Evolutionary conservation across 441 rosid genomes (phyloP).

Genomic region (Arabidopsis lyrata): DNA sequence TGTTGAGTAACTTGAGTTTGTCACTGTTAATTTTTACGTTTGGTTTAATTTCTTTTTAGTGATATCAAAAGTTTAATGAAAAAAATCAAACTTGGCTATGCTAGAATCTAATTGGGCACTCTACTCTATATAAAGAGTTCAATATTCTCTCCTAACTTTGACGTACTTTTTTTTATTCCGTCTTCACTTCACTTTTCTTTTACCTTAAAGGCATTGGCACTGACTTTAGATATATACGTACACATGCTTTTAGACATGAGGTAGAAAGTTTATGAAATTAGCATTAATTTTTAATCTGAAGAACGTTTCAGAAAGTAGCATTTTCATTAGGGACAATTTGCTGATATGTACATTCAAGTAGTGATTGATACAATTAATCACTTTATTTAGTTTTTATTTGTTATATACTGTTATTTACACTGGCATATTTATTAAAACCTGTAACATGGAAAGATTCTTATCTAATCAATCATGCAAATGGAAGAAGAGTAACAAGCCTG

Average conservation of each 20-base stretch:
- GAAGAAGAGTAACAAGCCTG: constrained; percentile 52
- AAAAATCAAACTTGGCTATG: neutral
- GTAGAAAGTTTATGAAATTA: neutral
- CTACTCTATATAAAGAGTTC: neutral
- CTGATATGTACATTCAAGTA: neutral
- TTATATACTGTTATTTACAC: constrained; percentile 11
- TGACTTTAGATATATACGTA: neutral
- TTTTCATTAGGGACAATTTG: neutral
- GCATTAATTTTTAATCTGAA: neutral
- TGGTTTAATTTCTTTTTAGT: neutral
- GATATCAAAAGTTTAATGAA: neutral
- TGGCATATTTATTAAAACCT: constrained; percentile 29
- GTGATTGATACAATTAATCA: neutral
- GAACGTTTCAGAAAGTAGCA: neutral
- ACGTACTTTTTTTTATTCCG: neutral
- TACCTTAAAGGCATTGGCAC: neutral
- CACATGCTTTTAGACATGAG: neutral
- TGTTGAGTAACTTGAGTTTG: neutral
- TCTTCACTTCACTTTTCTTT: neutral
- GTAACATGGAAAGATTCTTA: constrained; percentile 87
- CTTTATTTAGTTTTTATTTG: neutral
- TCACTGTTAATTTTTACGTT: neutral
- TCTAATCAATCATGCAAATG: constrained; percentile 53
- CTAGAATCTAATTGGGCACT: constrained; percentile 9
- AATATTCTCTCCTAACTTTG: neutral